Evolutionary conservation across 352 stramenopile genomes (phyloP).

Genomic region (Phytophthora capsici): DNA sequence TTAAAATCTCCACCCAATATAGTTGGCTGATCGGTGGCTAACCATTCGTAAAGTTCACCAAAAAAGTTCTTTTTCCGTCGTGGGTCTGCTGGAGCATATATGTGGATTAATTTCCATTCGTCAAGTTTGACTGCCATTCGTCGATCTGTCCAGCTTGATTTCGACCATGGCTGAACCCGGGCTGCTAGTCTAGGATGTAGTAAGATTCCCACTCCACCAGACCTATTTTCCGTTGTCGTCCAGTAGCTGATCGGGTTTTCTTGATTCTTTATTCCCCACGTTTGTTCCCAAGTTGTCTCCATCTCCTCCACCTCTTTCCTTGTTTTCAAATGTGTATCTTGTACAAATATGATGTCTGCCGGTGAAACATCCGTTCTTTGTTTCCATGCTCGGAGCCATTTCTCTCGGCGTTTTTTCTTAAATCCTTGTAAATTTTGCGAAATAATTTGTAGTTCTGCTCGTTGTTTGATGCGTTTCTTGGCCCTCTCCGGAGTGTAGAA

Average conservation of each 20-base stretch:
- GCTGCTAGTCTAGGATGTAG: background rate
- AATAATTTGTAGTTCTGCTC: background rate
- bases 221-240: background rate
- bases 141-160: conserved; percentile 1
- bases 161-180: background rate
- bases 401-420: background rate
- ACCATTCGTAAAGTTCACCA: background rate
- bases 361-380: background rate
- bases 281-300: background rate
- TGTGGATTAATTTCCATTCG: background rate
- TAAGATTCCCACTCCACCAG: conserved; percentile 3
- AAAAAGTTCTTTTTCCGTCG: background rate
- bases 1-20: conserved; percentile 7
- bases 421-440: conserved; percentile 7
- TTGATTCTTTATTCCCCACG: background rate
- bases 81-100: background rate
- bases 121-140: background rate
- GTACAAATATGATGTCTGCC: conserved; percentile 17
- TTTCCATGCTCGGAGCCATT: conserved; percentile 3
- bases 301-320: background rate
- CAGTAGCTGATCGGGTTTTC: conserved; percentile 1
- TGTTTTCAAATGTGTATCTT: conserved; percentile 10
- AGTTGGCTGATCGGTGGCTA: background rate
- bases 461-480: background rate
- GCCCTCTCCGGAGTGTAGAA: background rate